Conservation (phyloP, 495 filamentous ascomycete genomes). For the Aspergillus campestris region DNA sequence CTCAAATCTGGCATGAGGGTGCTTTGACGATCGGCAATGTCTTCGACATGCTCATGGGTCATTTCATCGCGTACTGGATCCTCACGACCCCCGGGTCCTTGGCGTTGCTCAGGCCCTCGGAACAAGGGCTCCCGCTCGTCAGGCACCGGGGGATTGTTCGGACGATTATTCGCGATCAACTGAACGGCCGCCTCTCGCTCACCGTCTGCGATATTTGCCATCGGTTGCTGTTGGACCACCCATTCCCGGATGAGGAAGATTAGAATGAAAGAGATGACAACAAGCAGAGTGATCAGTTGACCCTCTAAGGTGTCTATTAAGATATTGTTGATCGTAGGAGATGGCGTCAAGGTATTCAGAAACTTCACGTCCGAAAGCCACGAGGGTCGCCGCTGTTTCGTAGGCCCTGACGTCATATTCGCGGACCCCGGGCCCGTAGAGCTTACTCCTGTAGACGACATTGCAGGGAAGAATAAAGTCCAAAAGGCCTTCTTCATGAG, state of each 20-base stretch:
- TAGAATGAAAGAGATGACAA: slow-evolving; percentile 87
- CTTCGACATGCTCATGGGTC: no score
- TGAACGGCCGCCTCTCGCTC: slow-evolving; percentile 36
- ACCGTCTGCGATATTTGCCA: slow-evolving; percentile 50
- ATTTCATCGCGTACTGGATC: no score
- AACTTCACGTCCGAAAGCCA: slow-evolving; percentile 65
- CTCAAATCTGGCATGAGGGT: no score
- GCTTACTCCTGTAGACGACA: slow-evolving; percentile 20
- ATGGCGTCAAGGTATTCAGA: slow-evolving; percentile 64
- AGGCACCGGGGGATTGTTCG: slow-evolving; percentile 2
- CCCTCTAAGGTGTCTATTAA: slow-evolving; percentile 84
- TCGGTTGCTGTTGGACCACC: slow-evolving; percentile 94
- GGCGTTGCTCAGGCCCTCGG: slow-evolving; percentile 1
- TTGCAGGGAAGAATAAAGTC: slow-evolving; percentile 31
- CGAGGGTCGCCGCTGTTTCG: slow-evolving; percentile 30
- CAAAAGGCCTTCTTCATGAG: slow-evolving; percentile 38
- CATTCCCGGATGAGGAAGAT: slow-evolving; percentile 95
- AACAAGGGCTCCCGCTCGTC: no score
- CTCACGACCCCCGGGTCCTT: no score
- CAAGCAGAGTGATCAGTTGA: slow-evolving; percentile 81
- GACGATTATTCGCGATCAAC: slow-evolving; percentile 32
- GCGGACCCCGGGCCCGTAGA: slow-evolving; percentile 10
- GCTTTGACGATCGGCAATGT: no score
- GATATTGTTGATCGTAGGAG: slow-evolving; percentile 63
- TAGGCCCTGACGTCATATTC: slow-evolving; percentile 15